Percentiles rank a stretch among this genome's conserved stretches.
Conservation (phyloP, 176 grass and related monocot species). For the Eremochloa ophiuroides region DNA sequence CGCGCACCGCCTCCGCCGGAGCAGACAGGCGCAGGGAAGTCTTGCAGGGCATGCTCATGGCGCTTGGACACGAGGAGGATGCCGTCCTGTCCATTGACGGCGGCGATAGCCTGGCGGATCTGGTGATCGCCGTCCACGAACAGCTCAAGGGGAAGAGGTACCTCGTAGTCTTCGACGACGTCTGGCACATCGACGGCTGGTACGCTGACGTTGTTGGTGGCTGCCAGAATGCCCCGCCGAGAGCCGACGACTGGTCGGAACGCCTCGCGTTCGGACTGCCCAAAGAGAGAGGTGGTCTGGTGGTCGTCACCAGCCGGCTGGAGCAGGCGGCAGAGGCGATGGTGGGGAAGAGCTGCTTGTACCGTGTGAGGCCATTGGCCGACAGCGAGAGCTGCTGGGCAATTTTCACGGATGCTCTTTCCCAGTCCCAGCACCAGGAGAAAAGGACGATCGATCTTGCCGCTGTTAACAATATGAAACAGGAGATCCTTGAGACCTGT, state of each 20-base stretch:
- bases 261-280: slow-evolving; percentile 33
- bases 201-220: slow-evolving; percentile 17
- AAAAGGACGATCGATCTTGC: neutral
- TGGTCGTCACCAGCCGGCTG: slow-evolving; percentile 44
- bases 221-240: neutral
- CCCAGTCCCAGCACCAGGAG: neutral
- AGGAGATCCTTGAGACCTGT: slow-evolving; percentile 36
- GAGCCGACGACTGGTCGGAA: neutral
- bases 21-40: slow-evolving; percentile 32
- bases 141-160: slow-evolving; percentile 36
- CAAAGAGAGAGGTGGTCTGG: slow-evolving; percentile 38
- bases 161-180: slow-evolving; percentile 45
- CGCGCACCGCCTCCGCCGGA: slow-evolving; percentile 18
- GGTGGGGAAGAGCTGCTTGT: slow-evolving; percentile 22
- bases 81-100: slow-evolving; percentile 28
- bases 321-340: slow-evolving; percentile 35
- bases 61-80: slow-evolving; percentile 52
- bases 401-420: slow-evolving; percentile 32
- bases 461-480: slow-evolving; percentile 10
- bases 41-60: slow-evolving; percentile 47
- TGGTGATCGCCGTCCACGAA: slow-evolving; percentile 34
- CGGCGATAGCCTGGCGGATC: neutral
- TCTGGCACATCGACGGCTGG: slow-evolving; percentile 41
- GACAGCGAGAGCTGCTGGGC: slow-evolving; percentile 36
- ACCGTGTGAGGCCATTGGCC: slow-evolving; percentile 3